Conservation (phyloP, 169 alveolate species). For the Eimeria tenella region DNA sequence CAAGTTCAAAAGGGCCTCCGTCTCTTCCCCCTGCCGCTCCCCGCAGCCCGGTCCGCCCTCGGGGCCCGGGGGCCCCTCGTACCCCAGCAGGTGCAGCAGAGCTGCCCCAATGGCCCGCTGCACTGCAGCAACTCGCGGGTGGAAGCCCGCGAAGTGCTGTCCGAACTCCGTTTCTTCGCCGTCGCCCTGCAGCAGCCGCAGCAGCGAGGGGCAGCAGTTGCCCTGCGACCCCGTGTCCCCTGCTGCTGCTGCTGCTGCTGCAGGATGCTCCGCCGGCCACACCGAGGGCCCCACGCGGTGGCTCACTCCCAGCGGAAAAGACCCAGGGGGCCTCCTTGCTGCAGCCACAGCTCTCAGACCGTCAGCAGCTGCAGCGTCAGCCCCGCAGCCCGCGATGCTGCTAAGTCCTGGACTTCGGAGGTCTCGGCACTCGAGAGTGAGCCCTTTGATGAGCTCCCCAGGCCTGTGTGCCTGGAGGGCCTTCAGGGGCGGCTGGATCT, state of each 20-base stretch:
- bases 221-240: not conserved
- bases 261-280: not conserved
- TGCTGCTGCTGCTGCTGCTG: not conserved
- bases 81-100: conserved; percentile 62
- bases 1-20: not conserved
- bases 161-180: conserved; percentile 24
- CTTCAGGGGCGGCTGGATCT: not conserved
- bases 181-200: conserved; percentile 58
- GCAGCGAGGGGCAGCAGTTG: conserved; percentile 50
- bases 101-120: conserved; percentile 71
- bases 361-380: not conserved
- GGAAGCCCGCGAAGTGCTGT: conserved; percentile 18
- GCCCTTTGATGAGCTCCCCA: not conserved
- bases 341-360: not conserved
- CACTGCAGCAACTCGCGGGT: conserved; percentile 67
- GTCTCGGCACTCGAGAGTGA: not conserved
- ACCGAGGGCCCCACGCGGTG: not conserved
- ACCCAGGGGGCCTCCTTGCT: not conserved
- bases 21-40: conserved; percentile 9
- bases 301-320: not conserved
- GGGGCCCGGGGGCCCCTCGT: not conserved
- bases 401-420: not conserved
- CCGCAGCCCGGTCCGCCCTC: not conserved
- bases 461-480: not conserved
- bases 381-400: too few species aligned